Base-by-base conservation (phyloP, 2,329 filamentous ascomycete species). In the Colletotrichum camelliae region DNA sequence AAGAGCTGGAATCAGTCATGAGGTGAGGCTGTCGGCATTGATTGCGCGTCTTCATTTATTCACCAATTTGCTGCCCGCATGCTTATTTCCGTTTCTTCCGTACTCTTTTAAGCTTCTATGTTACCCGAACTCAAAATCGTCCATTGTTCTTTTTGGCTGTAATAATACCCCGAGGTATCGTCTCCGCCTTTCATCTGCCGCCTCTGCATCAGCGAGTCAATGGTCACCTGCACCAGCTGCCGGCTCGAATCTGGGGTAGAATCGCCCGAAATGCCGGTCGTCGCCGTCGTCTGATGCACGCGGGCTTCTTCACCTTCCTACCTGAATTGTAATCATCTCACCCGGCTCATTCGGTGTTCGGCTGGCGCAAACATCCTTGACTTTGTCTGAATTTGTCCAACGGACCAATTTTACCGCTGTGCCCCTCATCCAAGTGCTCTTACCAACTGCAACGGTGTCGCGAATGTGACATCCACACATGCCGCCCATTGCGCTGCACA, bases 161-260 rank as follows among this genome's bases (percentile, higher is more conserved):
- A 61, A 61, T 29, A 29, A 33, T 37, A 61, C 15, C 35, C 35
- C 35, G 61, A 71, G 15, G 18, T 37, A 48, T 57, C 4, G 52
- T 35, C 68, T 71, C 72, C 60, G 52, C 68, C 62, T 37, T 61
- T 71, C 72, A 67, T 74, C 72, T 74, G 21, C 67, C 37, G 72
- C 35, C 60, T 65, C 35, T 61, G 72, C 60, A 64, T 37, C 66
- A 39, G 57, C 67, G 58, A 70, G 58, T 70, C 66, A 43, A 64
- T 37, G 52, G 58, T 58, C 67, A 74, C 31, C 67, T 74, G 71
- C 66, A 39, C n/a, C 71, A 37, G 31, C 27, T 73, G 71, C 71
- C 71, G 60, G 60, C n/a, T 48, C 48, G n/a, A 74, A 72, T 55
- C 72, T 67, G 72, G 62, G 62, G 61, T 72, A 62, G 39, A 62